Evolutionary conservation across 2,329 filamentous ascomycete genomes (phyloP).

Genomic region (Elsinoe batatas): DNA sequence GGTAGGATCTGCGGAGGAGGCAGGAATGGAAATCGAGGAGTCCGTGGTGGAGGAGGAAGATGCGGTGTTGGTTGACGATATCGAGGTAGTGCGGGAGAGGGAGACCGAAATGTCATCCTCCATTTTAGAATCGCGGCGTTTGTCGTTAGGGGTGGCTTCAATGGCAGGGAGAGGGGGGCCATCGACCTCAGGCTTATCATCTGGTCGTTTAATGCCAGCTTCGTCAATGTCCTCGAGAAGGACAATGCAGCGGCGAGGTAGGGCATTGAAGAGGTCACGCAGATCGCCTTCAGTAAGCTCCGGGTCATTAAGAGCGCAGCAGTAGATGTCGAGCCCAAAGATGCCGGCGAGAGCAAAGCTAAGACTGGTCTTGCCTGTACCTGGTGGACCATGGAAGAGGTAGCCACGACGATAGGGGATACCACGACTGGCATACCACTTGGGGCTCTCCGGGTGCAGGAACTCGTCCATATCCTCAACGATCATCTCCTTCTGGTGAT

Average conservation of each 20-base stretch:
- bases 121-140: slow-evolving; percentile 7
- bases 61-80: not conserved
- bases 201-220: slow-evolving; percentile 32
- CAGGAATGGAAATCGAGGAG: not conserved
- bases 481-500: slow-evolving; percentile 54
- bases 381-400: slow-evolving; percentile 60
- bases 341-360: slow-evolving; percentile 37
- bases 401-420: slow-evolving; percentile 82
- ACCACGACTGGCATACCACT: slow-evolving; percentile 77
- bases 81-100: not conserved
- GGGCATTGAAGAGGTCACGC: slow-evolving; percentile 33
- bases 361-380: slow-evolving; percentile 30
- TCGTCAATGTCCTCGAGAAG: slow-evolving; percentile 41
- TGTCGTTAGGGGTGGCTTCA: not conserved
- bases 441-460: slow-evolving; percentile 56
- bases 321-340: slow-evolving; percentile 39
- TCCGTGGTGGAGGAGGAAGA: not conserved
- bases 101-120: not conserved
- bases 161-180: not conserved
- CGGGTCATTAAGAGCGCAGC: slow-evolving; percentile 50
- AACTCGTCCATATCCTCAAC: slow-evolving; percentile 69
- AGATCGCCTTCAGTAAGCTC: slow-evolving; percentile 60
- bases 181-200: slow-evolving; percentile 23
- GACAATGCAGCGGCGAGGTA: slow-evolving; percentile 38
- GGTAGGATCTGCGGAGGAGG: not conserved